Percentiles rank a stretch among this genome's conserved stretches.
Conservation (phyloP, 2,329 filamentous ascomycete genomes). For the Colletotrichum zoysiae region DNA sequence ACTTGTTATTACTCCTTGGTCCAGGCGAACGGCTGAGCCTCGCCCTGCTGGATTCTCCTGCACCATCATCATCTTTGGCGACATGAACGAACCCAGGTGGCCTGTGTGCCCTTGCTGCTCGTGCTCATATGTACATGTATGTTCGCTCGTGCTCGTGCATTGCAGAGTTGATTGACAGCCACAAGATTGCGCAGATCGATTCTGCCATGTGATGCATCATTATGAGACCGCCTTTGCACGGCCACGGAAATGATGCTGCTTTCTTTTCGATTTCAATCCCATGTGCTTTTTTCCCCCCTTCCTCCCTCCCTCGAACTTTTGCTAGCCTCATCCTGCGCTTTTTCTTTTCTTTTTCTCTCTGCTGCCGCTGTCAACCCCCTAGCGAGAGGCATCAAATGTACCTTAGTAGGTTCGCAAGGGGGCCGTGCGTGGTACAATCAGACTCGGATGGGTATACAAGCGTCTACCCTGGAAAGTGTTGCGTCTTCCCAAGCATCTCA, state of each 20-base stretch:
- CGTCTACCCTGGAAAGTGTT: neutral
- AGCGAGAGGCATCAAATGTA: neutral
- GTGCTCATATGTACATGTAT: neutral
- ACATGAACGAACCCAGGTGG: conserved; percentile 2
- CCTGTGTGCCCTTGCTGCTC: conserved; percentile 11
- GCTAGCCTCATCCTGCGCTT: neutral
- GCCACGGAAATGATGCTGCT: neutral
- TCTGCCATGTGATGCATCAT: conserved; percentile 13
- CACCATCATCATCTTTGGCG: conserved; percentile 31
- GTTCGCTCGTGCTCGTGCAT: conserved; percentile 1
- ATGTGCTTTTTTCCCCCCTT: too few relatives aligned
- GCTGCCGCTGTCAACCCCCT: conserved; percentile 29
- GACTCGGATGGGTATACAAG: conserved; percentile 10
- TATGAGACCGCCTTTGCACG: conserved; percentile 7
- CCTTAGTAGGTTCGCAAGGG: conserved; percentile 18
- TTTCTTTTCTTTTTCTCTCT: neutral
- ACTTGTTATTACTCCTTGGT: conserved; percentile 23
- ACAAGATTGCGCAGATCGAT: conserved; percentile 23
- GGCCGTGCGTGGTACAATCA: conserved; percentile 22
- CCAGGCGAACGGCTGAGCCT: conserved; percentile 12
- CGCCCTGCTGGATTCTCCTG: conserved; percentile 17
- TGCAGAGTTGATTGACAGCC: conserved; percentile 31
- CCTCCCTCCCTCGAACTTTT: conserved; percentile 16
- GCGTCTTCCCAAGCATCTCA: neutral
- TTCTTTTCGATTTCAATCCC: neutral